Evolutionary conservation across 495 filamentous ascomycete species (phyloP), one percentile per base, ranked within the genome.

Genomic region (Podospora pseudoanserina): DNA sequence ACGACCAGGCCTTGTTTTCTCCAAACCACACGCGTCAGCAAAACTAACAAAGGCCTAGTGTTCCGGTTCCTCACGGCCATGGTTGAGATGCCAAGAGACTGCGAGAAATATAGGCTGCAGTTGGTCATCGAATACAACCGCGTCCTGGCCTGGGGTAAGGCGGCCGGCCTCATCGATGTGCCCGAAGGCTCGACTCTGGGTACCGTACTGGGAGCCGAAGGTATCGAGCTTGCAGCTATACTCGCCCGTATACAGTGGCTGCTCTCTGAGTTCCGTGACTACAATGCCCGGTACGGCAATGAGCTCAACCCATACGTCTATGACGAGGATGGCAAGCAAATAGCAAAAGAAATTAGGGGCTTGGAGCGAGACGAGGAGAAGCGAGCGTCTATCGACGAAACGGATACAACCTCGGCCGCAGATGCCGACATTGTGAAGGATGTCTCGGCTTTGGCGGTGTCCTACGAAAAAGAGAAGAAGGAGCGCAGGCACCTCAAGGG

Each of bases 91-190:
- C 76, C 76, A 1, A 54, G 73, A 18, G 75, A 75, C 0, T 76
- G 69, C 34, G 73, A 75, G 44, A 75, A 75, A 57, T 76, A 77
- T 65, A 59, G 76, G 28, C 64, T 78, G 30, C 74, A 78, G 39
- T 73, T 78, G 18, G 71, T 78, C 34, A 78, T 78, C 39, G 76
- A 78, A 55, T 78, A 78, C 67, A 76, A 78, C 63, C 73, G 76
- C 0, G 73, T 78, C 3, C 64, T 78, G 1, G 76, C 76, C 20
- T 78, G 71, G 71, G 76, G 74, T 3, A 76, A 78, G 49, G 76
- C 76, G 11, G 76, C 68, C 4, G 76, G 76, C 0, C 65, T 78
- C 3, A 65, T 78, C 20, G 74, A 78, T 34, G 70, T 77, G 0
- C 70, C 72, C 2, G 69, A 77, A 20, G 74, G 74, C 5, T 74